A percentile compares a stretch with the other conserved stretches of the same genome.
phyloP scores from a whole-genome alignment of 2,329 filamentous ascomycete genomes.

The Arthrobotrys iridis region DNA sequence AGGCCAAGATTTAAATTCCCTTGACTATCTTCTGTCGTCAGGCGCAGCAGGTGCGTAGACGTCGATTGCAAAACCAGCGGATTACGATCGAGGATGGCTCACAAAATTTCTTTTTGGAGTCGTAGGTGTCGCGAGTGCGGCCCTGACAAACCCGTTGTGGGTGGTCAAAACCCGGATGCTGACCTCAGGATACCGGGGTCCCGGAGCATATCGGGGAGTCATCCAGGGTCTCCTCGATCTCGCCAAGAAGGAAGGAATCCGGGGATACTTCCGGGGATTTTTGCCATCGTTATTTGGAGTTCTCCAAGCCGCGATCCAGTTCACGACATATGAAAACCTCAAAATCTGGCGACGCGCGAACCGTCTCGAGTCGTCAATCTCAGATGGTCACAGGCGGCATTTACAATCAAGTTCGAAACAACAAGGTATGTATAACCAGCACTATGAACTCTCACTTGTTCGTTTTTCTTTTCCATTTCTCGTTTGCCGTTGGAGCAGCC shows the following conservation, averaged over 20 bases:
- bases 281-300: slow-evolving; percentile 85
- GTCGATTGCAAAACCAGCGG: not conserved
- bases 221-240: slow-evolving; percentile 75
- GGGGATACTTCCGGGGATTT: slow-evolving; percentile 88
- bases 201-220: slow-evolving; percentile 83
- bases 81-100: slow-evolving; percentile 59
- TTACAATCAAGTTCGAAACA: slow-evolving; percentile 24
- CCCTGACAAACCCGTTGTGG: slow-evolving; percentile 95
- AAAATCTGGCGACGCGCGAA: slow-evolving; percentile 63
- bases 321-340: slow-evolving; percentile 87
- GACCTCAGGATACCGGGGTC: slow-evolving; percentile 76
- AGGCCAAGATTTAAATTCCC: slow-evolving; percentile 53
- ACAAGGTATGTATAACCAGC: slow-evolving; percentile 32
- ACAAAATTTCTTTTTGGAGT: slow-evolving; percentile 82
- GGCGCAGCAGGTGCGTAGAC: slow-evolving; percentile 56
- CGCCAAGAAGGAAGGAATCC: slow-evolving; percentile 74
- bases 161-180: slow-evolving; percentile 98
- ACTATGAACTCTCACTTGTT: not conserved
- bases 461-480: not conserved
- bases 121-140: slow-evolving; percentile 68
- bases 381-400: slow-evolving; percentile 29
- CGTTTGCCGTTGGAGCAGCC: not conserved
- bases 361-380: slow-evolving; percentile 29
- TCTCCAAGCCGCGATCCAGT: slow-evolving; percentile 91
- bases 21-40: slow-evolving; percentile 59